Evolutionary conservation across 2,329 filamentous ascomycete genomes (phyloP).

Genomic region (Phaeosphaeriaceae sp.): DNA sequence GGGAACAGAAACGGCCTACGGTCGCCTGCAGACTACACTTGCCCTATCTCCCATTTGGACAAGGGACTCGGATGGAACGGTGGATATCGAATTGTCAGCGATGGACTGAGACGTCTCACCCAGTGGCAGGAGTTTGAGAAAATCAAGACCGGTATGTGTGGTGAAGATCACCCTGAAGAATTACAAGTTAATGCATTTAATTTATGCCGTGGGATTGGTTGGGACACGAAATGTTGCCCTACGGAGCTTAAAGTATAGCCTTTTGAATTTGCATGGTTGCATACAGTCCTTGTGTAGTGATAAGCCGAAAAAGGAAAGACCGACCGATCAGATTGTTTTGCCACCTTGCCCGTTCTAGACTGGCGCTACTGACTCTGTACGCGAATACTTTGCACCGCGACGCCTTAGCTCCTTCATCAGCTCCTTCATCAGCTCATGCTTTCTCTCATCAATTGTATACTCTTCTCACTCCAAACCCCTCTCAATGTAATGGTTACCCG

Average conservation of each 20-base stretch:
- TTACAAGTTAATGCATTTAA: no score
- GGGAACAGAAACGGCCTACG: constrained; percentile 15
- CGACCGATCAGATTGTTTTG: constrained; percentile 17
- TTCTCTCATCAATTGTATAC: constrained; percentile 11
- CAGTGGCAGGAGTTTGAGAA: not conserved
- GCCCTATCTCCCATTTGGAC: constrained; percentile 1
- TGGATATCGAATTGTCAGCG: not conserved
- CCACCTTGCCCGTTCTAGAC: constrained; percentile 16
- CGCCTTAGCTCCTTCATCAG: constrained; percentile 16
- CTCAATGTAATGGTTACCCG: constrained; percentile 1
- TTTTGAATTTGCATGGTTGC: not conserved
- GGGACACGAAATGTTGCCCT: no score
- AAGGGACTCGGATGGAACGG: not conserved
- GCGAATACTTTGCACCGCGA: constrained; percentile 21
- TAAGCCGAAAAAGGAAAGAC: constrained; percentile 6
- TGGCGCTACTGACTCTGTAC: constrained; percentile 17
- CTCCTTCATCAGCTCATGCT: constrained; percentile 13
- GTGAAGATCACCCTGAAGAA: no score
- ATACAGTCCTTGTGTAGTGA: constrained; percentile 4
- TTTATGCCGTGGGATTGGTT: no score
- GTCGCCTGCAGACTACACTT: constrained; percentile 11
- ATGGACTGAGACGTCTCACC: not conserved
- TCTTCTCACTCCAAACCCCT: constrained; percentile 7
- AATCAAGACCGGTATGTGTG: not conserved
- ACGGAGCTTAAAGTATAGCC: no score